phyloP scores from a whole-genome alignment of 805 yeast species.

The Pichia rugopelliculosa region DNA sequence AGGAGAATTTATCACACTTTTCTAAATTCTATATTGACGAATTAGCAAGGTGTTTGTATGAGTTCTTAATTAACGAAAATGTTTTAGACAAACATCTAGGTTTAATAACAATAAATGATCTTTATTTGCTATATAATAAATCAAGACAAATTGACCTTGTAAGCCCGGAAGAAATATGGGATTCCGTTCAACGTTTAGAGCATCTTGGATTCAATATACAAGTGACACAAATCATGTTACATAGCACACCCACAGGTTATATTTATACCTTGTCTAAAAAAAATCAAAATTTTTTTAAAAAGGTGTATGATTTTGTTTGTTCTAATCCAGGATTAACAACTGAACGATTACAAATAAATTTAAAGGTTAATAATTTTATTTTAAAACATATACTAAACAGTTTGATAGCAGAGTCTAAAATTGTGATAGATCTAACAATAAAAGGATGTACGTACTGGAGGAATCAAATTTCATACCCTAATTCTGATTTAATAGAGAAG shows the following conservation, averaged over 20 bases:
- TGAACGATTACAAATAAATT: slow-evolving; percentile 22
- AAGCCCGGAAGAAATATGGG: slow-evolving; percentile 58
- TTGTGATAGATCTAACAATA: background rate
- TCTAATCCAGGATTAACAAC: slow-evolving; percentile 22
- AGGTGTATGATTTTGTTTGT: slow-evolving; percentile 16
- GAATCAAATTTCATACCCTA: background rate
- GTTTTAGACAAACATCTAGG: slow-evolving; percentile 48
- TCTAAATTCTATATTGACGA: slow-evolving; percentile 41
- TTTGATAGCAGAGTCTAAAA: slow-evolving; percentile 7
- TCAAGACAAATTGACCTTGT: slow-evolving; percentile 61
- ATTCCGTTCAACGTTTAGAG: slow-evolving; percentile 53
- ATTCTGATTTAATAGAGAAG: background rate
- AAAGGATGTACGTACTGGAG: background rate
- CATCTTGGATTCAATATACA: slow-evolving; percentile 26
- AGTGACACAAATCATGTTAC: background rate
- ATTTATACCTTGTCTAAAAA: slow-evolving; percentile 24
- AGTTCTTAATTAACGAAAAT: slow-evolving; percentile 44
- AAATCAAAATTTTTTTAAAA: slow-evolving; percentile 18
- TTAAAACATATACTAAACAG: slow-evolving; percentile 22
- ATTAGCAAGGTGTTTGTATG: slow-evolving; percentile 72
- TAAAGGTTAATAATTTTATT: slow-evolving; percentile 26
- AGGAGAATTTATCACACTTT: slow-evolving; percentile 11
- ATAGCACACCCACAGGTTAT: no score
- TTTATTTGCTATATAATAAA: slow-evolving; percentile 58
- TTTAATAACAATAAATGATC: slow-evolving; percentile 51